Evolutionary conservation across 306 rosid species (phyloP).

Genomic region (Medicago truncatula): DNA sequence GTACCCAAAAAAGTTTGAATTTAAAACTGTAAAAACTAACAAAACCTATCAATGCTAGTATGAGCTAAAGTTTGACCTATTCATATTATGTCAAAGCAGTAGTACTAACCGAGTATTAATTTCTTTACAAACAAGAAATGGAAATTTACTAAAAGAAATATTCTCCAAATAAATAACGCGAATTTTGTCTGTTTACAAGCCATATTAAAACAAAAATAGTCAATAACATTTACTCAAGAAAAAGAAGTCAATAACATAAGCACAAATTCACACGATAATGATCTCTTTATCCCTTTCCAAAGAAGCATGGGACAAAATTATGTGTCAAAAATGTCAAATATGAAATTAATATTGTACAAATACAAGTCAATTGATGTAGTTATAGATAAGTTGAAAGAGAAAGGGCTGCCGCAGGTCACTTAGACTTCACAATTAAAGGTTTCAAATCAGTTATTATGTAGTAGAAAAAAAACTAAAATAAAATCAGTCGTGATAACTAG

Average conservation of each 20-base stretch:
- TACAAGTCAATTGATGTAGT: neutral
- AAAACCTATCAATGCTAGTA: neutral
- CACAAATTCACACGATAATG: neutral
- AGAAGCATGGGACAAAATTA: conserved; percentile 13
- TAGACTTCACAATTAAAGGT: neutral
- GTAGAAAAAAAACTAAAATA: neutral
- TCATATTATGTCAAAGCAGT: too few species aligned
- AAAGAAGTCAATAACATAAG: neutral
- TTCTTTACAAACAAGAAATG: neutral
- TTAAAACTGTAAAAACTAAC: too few species aligned
- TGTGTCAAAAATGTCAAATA: neutral
- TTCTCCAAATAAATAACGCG: neutral
- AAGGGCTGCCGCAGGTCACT: conserved; percentile 2
- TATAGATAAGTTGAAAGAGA: conserved; percentile 14
- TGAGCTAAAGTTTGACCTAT: neutral
- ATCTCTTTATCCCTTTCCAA: neutral
- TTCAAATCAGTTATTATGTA: neutral
- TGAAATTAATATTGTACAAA: neutral
- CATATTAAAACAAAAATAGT: neutral
- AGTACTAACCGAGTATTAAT: neutral
- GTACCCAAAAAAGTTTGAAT: too few species aligned
- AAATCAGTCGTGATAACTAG: neutral
- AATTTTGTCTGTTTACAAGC: neutral
- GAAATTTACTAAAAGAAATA: neutral
- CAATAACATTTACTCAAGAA: too few species aligned